Percentiles rank a stretch among this genome's conserved stretches.
These are phyloP conservation scores for Saitozyma podzolica DNA, from an alignment of 768 basidiomycete genomes.

Conservation along the genomic window DNA sequence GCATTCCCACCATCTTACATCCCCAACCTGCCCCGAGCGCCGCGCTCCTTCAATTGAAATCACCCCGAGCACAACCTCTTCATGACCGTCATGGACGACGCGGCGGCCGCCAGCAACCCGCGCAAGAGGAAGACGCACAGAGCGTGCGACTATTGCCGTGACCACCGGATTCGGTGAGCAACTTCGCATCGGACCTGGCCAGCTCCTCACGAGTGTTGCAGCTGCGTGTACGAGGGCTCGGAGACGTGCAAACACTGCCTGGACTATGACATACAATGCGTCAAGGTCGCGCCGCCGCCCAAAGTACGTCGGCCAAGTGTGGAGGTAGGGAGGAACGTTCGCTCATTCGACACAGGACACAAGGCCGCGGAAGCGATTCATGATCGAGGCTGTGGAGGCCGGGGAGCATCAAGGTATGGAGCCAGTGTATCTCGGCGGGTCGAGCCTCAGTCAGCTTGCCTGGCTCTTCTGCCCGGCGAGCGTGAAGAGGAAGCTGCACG, in stretches of 20 bases:
- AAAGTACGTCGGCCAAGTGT: conserved; percentile 7
- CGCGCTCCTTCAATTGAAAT: too few species aligned
- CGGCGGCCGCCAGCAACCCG: too few species aligned
- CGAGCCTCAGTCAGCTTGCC: conserved; percentile 12
- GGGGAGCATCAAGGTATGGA: conserved; percentile 12
- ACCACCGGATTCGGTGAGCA: conserved; percentile 12
- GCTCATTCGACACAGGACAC: conserved; percentile 4
- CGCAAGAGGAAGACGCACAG: conserved; percentile 1
- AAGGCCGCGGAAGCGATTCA: conserved; percentile 13
- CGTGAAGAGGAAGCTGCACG: conserved; percentile 4
- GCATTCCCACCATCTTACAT: too few species aligned
- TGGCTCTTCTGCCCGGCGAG: conserved; percentile 6
- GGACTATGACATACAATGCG: conserved; percentile 8
- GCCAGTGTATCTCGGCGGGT: conserved; percentile 16
- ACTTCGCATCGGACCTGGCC: not conserved
- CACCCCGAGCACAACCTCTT: too few species aligned
- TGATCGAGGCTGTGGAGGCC: conserved; percentile 5
- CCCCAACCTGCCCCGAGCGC: too few species aligned
- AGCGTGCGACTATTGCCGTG: conserved; percentile 13
- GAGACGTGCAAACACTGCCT: conserved; percentile 14
- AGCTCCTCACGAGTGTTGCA: not conserved
- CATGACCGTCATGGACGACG: too few species aligned
- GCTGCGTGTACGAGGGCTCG: conserved; percentile 2
- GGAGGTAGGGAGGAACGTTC: not conserved
- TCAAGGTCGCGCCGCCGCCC: conserved; percentile 11